Conservation (phyloP, 768 basidiomycete species). For the Trametes sanguinea region DNA sequence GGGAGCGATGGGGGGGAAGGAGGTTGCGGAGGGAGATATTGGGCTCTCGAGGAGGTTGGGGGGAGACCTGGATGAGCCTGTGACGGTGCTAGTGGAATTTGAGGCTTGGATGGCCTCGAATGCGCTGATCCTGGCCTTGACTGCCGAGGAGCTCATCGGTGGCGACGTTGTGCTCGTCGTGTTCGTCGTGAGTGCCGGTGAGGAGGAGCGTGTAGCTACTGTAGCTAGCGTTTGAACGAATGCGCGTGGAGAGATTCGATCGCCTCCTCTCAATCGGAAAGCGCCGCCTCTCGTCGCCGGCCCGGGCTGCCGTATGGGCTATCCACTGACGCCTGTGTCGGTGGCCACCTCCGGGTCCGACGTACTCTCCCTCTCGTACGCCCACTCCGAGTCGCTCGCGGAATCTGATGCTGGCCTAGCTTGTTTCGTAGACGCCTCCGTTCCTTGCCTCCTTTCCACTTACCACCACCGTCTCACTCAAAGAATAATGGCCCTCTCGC, state of each 20-base stretch:
- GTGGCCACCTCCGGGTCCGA: neutral
- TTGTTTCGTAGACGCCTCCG: neutral
- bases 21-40: conserved; percentile 47
- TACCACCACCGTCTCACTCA: neutral
- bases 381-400: too few species aligned
- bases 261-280: too few species aligned
- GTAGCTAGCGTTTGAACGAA: too few species aligned
- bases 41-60: conserved; percentile 49
- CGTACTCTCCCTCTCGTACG: neutral
- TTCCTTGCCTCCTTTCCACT: neutral
- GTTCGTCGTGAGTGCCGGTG: too few species aligned
- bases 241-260: neutral
- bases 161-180: neutral
- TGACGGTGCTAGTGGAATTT: conserved; percentile 27
- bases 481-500: conserved; percentile 17
- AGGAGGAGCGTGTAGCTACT: neutral
- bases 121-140: conserved; percentile 62
- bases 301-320: too few species aligned
- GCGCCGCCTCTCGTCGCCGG: too few species aligned
- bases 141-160: conserved; percentile 21
- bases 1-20: conserved; percentile 45
- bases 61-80: conserved; percentile 18
- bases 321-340: neutral
- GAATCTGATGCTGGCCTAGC: too few species aligned
- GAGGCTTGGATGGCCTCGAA: conserved; percentile 54